phyloP scores from a whole-genome alignment of 1,139 yeast genomes.

The Kluyveromyces marxianus region DNA sequence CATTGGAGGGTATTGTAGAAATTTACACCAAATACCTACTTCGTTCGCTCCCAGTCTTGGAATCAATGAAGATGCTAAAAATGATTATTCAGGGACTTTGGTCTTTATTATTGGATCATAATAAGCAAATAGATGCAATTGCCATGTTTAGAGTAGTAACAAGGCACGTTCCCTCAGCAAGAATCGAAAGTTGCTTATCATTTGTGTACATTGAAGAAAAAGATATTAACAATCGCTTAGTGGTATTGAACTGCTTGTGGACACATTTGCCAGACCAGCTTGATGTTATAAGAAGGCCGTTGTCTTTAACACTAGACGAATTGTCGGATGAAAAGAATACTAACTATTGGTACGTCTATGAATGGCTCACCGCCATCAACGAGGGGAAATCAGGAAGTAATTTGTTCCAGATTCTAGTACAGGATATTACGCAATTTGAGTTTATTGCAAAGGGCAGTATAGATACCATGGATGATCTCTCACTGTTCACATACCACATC shows the following conservation, averaged over 20 bases:
- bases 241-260: slow-evolving; percentile 54
- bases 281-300: slow-evolving; percentile 50
- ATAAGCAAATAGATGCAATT: slow-evolving; percentile 27
- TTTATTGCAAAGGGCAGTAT: slow-evolving; percentile 18
- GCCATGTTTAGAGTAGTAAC: slow-evolving; percentile 20
- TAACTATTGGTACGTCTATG: slow-evolving; percentile 40
- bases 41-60: slow-evolving; percentile 15
- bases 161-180: slow-evolving; percentile 28
- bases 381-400: slow-evolving; percentile 52
- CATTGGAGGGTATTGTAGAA: slow-evolving; percentile 42
- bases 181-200: slow-evolving; percentile 55
- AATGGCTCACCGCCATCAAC: slow-evolving; percentile 50
- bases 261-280: slow-evolving; percentile 42
- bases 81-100: slow-evolving; percentile 33
- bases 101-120: slow-evolving; percentile 35
- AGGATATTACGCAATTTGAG: slow-evolving; percentile 21
- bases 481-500: slow-evolving; percentile 50
- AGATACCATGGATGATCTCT: slow-evolving; percentile 46
- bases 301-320: slow-evolving; percentile 64
- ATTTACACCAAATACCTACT: slow-evolving; percentile 33
- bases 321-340: slow-evolving; percentile 38
- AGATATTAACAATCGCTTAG: slow-evolving; percentile 34
- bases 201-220: slow-evolving; percentile 39
- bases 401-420: slow-evolving; percentile 43
- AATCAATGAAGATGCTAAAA: slow-evolving; percentile 22